Percentiles rank a stretch among this genome's conserved stretches.
Evolutionary conservation across 306 rosid genomes (phyloP).

Genomic region (Pachyrhizus erosus): DNA sequence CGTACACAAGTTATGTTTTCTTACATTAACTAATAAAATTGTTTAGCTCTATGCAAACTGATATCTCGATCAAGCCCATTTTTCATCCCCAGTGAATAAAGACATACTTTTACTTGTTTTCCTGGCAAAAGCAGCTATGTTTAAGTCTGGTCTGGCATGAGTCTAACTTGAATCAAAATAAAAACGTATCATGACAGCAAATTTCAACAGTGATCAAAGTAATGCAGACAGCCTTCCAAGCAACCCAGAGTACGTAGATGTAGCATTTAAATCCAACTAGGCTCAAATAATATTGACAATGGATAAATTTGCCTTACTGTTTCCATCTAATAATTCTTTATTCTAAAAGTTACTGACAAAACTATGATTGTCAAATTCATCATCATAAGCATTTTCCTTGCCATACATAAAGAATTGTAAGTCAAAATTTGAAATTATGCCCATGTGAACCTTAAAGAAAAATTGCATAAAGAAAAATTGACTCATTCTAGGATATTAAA

Average conservation of each 20-base stretch:
- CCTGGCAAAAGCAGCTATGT: neutral
- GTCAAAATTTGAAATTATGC: neutral
- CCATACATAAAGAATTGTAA: neutral
- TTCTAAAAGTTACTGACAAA: neutral
- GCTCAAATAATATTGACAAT: neutral
- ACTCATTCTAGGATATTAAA: neutral
- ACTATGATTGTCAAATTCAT: neutral
- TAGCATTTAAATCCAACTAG: neutral
- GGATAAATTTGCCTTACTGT: neutral
- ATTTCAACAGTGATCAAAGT: neutral
- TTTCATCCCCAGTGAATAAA: neutral
- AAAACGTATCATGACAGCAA: conserved; percentile 4
- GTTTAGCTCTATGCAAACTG: conserved; percentile 13
- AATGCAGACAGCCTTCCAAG: conserved; percentile 12
- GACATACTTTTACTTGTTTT: neutral
- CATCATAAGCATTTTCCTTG: neutral
- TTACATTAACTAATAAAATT: conserved; percentile 1
- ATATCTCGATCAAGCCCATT: neutral
- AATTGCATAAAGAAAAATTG: conserved; percentile 7
- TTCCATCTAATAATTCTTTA: neutral
- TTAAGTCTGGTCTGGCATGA: neutral
- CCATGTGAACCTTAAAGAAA: neutral
- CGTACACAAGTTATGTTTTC: neutral
- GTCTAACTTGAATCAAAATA: neutral
- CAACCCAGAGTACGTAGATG: neutral